These are phyloP conservation scores for Rhizophora mangle DNA, from an alignment of 345 rosid species.

Conservation along the genomic window DNA sequence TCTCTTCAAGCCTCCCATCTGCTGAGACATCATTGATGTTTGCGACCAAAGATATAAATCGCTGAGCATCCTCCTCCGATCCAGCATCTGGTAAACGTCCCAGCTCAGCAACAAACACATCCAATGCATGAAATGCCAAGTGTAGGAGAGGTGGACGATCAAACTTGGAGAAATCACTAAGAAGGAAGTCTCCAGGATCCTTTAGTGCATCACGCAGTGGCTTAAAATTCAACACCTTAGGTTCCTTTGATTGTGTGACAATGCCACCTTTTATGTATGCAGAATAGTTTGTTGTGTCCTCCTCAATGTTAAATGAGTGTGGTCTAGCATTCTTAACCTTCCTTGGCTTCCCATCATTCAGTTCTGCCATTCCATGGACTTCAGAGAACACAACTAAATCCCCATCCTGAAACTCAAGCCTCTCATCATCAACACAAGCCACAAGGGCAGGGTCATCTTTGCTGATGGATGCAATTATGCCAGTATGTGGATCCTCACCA, in stretches of 20 bases:
- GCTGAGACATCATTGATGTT: constrained; percentile 58
- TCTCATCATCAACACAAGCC: constrained; percentile 95
- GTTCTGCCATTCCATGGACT: constrained; percentile 84
- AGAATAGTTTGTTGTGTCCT: constrained; percentile 65
- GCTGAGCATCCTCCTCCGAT: constrained; percentile 81
- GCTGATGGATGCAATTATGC: constrained; percentile 87
- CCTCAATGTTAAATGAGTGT: constrained; percentile 82
- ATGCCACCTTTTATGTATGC: constrained; percentile 84
- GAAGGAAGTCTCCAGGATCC: constrained; percentile 94
- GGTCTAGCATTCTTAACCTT: constrained; percentile 83
- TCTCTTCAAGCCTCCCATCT: constrained; percentile 63
- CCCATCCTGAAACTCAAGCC: constrained; percentile 96
- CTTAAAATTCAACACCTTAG: constrained; percentile 79
- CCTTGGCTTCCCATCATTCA: constrained; percentile 95
- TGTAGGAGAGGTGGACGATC: constrained; percentile 88
- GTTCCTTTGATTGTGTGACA: constrained; percentile 91
- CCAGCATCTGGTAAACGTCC: constrained; percentile 84
- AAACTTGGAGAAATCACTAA: constrained; percentile 93
- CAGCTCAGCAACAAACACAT: constrained; percentile 56
- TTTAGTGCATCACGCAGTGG: constrained; percentile 74
- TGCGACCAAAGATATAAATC: constrained; percentile 58
- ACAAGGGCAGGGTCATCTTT: constrained; percentile 81
- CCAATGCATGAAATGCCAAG: constrained; percentile 90
- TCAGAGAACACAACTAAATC: constrained; percentile 93
- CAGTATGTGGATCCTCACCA: constrained; percentile 92